These are phyloP conservation scores for Gastrolobium villosum DNA, from an alignment of 306 rosid genomes.

Conservation along the genomic window DNA sequence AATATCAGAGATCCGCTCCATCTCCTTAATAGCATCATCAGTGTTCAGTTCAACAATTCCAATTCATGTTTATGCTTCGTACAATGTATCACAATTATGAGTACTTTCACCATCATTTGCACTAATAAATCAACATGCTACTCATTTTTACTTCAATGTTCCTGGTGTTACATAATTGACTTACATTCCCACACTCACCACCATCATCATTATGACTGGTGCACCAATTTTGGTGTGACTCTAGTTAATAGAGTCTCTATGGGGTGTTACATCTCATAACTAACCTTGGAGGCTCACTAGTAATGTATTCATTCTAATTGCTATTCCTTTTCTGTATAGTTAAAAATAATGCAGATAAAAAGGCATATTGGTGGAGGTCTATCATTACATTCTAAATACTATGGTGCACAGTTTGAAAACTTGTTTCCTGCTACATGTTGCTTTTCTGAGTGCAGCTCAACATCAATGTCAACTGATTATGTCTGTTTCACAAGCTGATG, in stretches of 20 bases:
- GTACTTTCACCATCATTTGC: neutral
- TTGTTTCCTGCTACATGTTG: constrained; percentile 4
- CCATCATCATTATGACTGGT: constrained; percentile 9
- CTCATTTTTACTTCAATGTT: neutral
- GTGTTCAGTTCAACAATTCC: neutral
- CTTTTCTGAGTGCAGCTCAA: constrained; percentile 4
- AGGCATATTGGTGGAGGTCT: constrained; percentile 17
- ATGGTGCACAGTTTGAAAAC: constrained; percentile 23
- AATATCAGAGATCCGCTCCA: neutral
- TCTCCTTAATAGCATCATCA: neutral
- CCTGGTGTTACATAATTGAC: neutral
- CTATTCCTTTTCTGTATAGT: neutral
- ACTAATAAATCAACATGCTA: neutral
- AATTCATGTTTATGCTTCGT: neutral
- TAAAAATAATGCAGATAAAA: constrained; percentile 26
- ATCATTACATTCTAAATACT: constrained; percentile 5
- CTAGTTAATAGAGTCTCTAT: constrained; percentile 5
- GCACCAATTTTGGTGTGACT: neutral
- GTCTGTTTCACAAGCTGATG: constrained; percentile 20
- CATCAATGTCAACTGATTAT: neutral
- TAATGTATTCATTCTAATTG: neutral
- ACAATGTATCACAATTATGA: neutral
- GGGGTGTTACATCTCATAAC: constrained; percentile 8
- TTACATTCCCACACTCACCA: constrained; percentile 22
- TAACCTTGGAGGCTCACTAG: neutral